Evolutionary conservation across 2,329 filamentous ascomycete genomes (phyloP).

Genomic region (Aspergillus nomiae): DNA sequence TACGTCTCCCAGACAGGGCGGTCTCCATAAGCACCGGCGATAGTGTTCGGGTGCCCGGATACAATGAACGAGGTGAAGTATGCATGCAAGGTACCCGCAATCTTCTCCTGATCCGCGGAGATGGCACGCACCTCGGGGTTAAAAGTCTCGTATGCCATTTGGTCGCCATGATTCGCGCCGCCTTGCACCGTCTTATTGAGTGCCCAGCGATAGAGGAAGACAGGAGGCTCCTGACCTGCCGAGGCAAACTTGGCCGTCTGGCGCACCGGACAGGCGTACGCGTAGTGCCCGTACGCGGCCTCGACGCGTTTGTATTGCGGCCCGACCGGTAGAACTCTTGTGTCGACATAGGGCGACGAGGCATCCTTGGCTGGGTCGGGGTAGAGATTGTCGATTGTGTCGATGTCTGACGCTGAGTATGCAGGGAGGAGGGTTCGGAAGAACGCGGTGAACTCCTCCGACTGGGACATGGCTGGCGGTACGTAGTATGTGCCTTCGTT

Average conservation of each 20-base stretch:
- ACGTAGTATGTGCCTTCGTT: constrained; percentile 71
- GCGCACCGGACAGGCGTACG: constrained; percentile 52
- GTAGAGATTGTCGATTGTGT: constrained; percentile 61
- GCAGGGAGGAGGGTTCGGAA: constrained; percentile 64
- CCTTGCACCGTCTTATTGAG: constrained; percentile 46
- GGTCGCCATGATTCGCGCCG: constrained; percentile 53
- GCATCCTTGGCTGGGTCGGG: constrained; percentile 56
- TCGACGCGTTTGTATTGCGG: constrained; percentile 56
- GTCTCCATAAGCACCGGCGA: constrained; percentile 27
- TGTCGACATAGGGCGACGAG: constrained; percentile 29
- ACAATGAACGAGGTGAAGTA: constrained; percentile 55
- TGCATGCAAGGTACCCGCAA: constrained; percentile 48
- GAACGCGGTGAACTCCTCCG: constrained; percentile 60
- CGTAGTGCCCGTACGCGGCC: constrained; percentile 53
- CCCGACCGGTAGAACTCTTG: constrained; percentile 39
- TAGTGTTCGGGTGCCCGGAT: constrained; percentile 48
- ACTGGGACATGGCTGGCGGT: constrained; percentile 49
- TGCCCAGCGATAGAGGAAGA: constrained; percentile 60
- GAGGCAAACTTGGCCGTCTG: constrained; percentile 48
- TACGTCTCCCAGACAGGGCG: constrained; percentile 44
- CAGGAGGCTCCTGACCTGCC: constrained; percentile 33
- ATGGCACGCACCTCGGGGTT: constrained; percentile 36
- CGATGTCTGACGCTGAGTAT: constrained; percentile 55
- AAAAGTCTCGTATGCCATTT: constrained; percentile 52
- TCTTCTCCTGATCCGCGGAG: constrained; percentile 44